phyloP scores from a whole-genome alignment of 257 asterid genomes.

The Solanum chaucha region DNA sequence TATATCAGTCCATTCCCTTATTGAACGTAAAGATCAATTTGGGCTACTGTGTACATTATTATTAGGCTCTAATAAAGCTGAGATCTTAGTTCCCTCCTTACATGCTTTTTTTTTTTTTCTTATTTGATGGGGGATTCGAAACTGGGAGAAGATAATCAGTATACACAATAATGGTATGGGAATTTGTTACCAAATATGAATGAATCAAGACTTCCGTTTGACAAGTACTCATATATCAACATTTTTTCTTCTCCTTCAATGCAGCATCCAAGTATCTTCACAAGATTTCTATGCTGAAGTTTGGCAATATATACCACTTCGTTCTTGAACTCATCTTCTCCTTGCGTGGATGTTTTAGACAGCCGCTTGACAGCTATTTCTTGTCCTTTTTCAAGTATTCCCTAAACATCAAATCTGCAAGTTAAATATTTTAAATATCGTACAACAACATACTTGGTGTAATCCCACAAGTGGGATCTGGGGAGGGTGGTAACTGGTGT shows the following conservation, averaged over 20 bases:
- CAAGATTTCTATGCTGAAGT: slow-evolving; percentile 56
- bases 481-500: neutral
- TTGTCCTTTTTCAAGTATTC: slow-evolving; percentile 22
- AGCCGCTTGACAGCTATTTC: slow-evolving; percentile 50
- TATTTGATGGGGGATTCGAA: neutral
- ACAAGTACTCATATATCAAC: slow-evolving; percentile 44
- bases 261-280: slow-evolving; percentile 48
- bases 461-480: neutral
- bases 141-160: neutral
- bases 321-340: slow-evolving; percentile 44
- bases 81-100: neutral
- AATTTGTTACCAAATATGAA: slow-evolving; percentile 25
- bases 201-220: slow-evolving; percentile 43
- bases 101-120: neutral
- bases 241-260: slow-evolving; percentile 31
- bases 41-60: neutral
- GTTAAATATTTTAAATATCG: neutral
- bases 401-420: slow-evolving; percentile 15
- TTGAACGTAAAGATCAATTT: neutral
- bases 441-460: neutral
- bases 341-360: slow-evolving; percentile 38
- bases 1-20: neutral
- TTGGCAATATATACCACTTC: slow-evolving; percentile 31
- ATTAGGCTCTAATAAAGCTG: neutral
- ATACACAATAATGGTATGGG: neutral